These are phyloP conservation scores for Tuctoria greenei DNA, from an alignment of 176 grass and related monocot species.

Conservation along the genomic window DNA sequence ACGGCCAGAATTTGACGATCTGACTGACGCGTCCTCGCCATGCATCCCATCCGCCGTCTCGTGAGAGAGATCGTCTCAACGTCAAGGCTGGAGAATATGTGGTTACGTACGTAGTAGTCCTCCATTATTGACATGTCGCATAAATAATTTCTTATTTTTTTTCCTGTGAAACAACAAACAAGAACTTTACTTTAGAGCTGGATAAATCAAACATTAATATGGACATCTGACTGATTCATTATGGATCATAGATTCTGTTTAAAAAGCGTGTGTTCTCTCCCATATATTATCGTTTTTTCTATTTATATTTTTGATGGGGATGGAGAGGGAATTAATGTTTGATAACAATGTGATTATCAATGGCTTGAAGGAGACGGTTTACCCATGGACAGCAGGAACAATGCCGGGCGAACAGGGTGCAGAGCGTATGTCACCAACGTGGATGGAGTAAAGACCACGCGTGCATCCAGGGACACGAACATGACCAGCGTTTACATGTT, in stretches of 20 bases:
- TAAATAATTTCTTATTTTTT: background rate
- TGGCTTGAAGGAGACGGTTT: background rate
- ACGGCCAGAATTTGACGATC: conserved; percentile 18
- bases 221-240: background rate
- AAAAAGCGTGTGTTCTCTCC: background rate
- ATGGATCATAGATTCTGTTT: background rate
- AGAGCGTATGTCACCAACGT: background rate
- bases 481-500: background rate
- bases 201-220: background rate
- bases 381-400: background rate
- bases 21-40: conserved; percentile 2
- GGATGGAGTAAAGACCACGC: background rate
- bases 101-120: too few species aligned
- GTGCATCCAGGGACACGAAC: background rate
- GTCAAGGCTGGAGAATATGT: conserved; percentile 19
- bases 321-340: background rate
- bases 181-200: background rate
- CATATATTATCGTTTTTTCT: background rate
- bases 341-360: background rate
- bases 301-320: background rate
- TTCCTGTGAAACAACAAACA: background rate
- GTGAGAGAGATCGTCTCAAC: background rate
- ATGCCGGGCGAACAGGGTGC: background rate
- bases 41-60: background rate
- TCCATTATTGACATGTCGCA: too few species aligned